Conservation (phyloP, 805 yeast genomes). For the Saturnispora mendoncae region DNA sequence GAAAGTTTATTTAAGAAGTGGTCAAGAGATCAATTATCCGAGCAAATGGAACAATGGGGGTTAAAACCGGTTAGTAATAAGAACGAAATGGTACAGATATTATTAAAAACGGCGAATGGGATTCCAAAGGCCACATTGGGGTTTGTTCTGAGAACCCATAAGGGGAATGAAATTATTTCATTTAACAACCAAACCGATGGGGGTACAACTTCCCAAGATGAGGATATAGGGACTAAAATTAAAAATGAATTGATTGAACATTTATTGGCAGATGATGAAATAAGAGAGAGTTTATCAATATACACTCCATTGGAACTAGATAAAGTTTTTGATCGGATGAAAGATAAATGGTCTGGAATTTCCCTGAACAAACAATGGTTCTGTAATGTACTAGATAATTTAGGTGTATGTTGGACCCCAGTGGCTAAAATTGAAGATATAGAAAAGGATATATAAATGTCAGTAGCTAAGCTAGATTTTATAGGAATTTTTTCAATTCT, state of each 20-base stretch:
- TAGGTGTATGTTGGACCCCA: constrained; percentile 24
- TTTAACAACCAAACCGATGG: no score
- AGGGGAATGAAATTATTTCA: background rate
- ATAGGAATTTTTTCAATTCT: constrained; percentile 24
- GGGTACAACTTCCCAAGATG: no score
- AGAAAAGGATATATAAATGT: background rate
- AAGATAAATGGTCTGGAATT: constrained; percentile 13
- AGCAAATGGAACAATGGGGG: constrained; percentile 30
- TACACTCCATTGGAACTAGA: constrained; percentile 22
- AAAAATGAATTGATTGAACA: constrained; percentile 15
- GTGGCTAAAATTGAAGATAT: background rate
- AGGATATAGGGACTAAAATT: constrained; percentile 12
- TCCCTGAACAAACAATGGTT: constrained; percentile 17
- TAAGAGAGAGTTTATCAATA: constrained; percentile 17
- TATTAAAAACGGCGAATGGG: constrained; percentile 17
- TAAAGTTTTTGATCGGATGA: constrained; percentile 14
- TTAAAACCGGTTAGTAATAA: constrained; percentile 27
- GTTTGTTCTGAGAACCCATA: constrained; percentile 2
- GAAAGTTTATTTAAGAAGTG: constrained; percentile 11
- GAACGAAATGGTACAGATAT: constrained; percentile 6
- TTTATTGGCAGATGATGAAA: constrained; percentile 13
- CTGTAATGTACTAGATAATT: constrained; percentile 21
- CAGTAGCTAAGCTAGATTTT: background rate
- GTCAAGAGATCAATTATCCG: constrained; percentile 11
- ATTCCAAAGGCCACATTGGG: constrained; percentile 7